phyloP scores from a whole-genome alignment of 371 early-diverging fungal genomes.

The Funneliformis caledonium region DNA sequence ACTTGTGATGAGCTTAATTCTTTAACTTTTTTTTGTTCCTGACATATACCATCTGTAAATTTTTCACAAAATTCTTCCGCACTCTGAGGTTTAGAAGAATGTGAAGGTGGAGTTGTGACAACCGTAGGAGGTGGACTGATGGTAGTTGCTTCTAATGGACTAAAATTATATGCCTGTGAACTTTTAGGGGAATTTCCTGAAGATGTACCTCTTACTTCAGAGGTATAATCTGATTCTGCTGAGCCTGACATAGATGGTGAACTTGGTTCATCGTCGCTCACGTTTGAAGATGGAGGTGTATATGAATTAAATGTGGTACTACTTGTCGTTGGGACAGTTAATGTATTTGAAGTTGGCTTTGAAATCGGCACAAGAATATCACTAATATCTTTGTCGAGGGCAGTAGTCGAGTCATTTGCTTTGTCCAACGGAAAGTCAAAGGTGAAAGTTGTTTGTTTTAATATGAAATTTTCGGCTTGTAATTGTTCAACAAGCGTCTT shows the following conservation, averaged over 20 bases:
- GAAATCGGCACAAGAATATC: neutral
- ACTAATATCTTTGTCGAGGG: neutral
- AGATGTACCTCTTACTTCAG: neutral
- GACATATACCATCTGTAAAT: conserved; percentile 33
- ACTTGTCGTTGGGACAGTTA: neutral
- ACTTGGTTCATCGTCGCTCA: conserved; percentile 30
- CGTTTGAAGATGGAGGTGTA: conserved; percentile 37
- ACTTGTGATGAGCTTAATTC: neutral
- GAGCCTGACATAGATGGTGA: neutral
- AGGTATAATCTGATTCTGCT: neutral
- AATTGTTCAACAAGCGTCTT: conserved; percentile 50
- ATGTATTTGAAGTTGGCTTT: neutral
- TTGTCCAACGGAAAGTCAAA: conserved; percentile 37
- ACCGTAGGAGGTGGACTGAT: neutral
- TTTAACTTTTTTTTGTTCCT: conserved; percentile 4
- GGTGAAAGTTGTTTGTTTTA: conserved; percentile 42
- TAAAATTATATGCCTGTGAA: neutral
- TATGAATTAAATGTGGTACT: neutral
- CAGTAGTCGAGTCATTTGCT: neutral
- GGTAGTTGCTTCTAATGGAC: neutral
- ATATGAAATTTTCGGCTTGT: conserved; percentile 48
- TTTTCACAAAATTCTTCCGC: conserved; percentile 39
- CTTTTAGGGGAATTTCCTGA: neutral
- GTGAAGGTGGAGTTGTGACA: neutral
- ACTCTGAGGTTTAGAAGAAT: conserved; percentile 25